A percentile compares a stretch with the other conserved stretches of the same genome.
phyloP scores from a whole-genome alignment of 192 early-diverging fungal genomes.

The Podila epigama region DNA sequence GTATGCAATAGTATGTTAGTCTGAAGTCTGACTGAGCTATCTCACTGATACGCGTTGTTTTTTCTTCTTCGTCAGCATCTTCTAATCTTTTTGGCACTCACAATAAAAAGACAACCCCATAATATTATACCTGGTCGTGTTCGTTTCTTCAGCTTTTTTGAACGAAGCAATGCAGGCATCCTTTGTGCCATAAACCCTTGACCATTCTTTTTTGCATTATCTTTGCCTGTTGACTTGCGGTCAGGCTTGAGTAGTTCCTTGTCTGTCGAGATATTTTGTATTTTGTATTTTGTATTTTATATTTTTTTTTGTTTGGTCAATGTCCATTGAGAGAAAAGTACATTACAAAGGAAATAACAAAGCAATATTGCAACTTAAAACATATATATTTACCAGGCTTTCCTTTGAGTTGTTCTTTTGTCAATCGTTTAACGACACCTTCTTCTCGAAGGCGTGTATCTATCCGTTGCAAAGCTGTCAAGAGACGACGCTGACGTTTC shows the following conservation, averaged over 20 bases:
- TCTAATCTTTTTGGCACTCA: no score
- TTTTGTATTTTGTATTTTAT: no score
- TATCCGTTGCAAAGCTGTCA: slow-evolving; percentile 44
- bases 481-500: slow-evolving; percentile 33
- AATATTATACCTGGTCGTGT: slow-evolving; percentile 31
- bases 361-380: not conserved
- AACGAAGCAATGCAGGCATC: slow-evolving; percentile 28
- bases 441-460: slow-evolving; percentile 43
- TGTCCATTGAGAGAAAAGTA: no score
- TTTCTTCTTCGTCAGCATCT: no score
- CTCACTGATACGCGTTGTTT: no score
- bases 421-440: slow-evolving; percentile 41
- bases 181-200: slow-evolving; percentile 46
- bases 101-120: no score
- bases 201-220: slow-evolving; percentile 19
- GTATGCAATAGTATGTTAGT: no score
- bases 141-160: slow-evolving; percentile 41
- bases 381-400: slow-evolving; percentile 34
- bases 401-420: slow-evolving; percentile 49
- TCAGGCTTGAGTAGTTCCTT: slow-evolving; percentile 41
- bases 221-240: slow-evolving; percentile 34
- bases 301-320: no score
- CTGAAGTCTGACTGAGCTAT: no score
- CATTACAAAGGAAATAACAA: no score
- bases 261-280: slow-evolving; percentile 13